Conservation (phyloP, 73 alveolate genomes). For the Paramecium caudatum region DNA sequence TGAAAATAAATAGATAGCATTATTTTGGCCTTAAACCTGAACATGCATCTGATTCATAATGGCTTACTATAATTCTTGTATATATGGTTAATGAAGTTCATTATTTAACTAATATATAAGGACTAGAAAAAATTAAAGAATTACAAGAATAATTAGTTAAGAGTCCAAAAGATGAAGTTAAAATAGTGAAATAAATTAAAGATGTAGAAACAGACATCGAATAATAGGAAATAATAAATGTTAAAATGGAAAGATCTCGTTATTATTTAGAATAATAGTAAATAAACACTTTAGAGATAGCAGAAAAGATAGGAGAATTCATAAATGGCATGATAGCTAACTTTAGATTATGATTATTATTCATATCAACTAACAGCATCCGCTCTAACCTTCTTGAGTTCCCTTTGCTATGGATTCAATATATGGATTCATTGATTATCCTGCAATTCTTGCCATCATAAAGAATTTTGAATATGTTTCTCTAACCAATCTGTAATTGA, state of each 20-base stretch:
- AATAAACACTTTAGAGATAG: neutral
- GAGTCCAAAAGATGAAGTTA: constrained; percentile 15
- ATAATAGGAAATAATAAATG: neutral
- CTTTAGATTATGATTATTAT: constrained; percentile 39
- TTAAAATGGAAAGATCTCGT: constrained; percentile 31
- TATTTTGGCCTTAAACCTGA: constrained; percentile 37
- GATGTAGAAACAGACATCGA: neutral
- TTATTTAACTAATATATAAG: constrained; percentile 17
- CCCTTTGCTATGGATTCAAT: constrained; percentile 27
- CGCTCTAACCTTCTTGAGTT: neutral
- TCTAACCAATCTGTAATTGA: neutral
- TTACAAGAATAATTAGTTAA: neutral
- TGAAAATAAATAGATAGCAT: constrained; percentile 52
- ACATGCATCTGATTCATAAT: neutral
- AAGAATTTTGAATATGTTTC: neutral
- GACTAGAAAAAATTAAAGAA: neutral
- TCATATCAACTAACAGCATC: constrained; percentile 29
- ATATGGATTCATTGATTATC: constrained; percentile 11
- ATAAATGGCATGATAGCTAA: constrained; percentile 40
- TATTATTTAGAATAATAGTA: neutral
- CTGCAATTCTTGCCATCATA: neutral
- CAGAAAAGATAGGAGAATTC: constrained; percentile 21
- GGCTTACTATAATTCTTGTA: constrained; percentile 44
- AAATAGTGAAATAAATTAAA: neutral
- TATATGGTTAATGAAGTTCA: constrained; percentile 54